A percentile compares a stretch with the other conserved stretches of the same genome.
These are phyloP conservation scores for Incumbomyces lentus DNA, from an alignment of 2,329 filamentous ascomycete genomes.

Conservation along the genomic window DNA sequence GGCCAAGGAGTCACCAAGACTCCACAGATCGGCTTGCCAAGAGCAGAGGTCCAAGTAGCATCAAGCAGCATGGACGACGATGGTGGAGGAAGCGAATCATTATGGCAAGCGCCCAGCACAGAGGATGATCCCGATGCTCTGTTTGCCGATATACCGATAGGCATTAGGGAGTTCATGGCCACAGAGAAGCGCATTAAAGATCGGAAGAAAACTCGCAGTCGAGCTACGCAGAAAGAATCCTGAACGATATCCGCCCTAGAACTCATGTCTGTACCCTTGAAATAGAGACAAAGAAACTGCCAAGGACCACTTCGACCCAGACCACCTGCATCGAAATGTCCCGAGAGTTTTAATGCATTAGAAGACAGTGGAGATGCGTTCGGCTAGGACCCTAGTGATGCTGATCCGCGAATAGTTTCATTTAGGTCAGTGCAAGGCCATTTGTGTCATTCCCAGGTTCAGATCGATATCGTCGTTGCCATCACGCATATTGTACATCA, in stretches of 20 bases:
- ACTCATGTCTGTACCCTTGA: no score
- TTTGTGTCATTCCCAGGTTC: background rate
- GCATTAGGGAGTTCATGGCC: conserved; percentile 94
- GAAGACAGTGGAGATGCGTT: background rate
- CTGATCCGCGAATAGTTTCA: background rate
- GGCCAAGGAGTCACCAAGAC: conserved; percentile 13
- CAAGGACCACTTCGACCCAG: background rate
- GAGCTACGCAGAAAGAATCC: no score
- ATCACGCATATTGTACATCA: conserved; percentile 1
- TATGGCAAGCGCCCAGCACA: conserved; percentile 44
- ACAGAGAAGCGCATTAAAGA: conserved; percentile 83
- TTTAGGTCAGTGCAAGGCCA: background rate
- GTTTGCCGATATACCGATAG: conserved; percentile 74
- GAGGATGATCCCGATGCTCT: conserved; percentile 43
- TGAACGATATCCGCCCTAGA: no score
- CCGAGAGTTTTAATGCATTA: no score
- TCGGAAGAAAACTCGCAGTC: conserved; percentile 45
- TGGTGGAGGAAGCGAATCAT: conserved; percentile 61
- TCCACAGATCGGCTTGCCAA: conserved; percentile 21
- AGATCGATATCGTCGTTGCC: background rate
- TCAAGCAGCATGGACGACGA: conserved; percentile 66
- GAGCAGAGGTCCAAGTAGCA: conserved; percentile 36
- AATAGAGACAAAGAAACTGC: no score
- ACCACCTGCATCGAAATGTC: background rate
- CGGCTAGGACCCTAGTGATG: background rate